phyloP scores from a whole-genome alignment of 2,329 filamentous ascomycete species.

The Drechslera avenae region DNA sequence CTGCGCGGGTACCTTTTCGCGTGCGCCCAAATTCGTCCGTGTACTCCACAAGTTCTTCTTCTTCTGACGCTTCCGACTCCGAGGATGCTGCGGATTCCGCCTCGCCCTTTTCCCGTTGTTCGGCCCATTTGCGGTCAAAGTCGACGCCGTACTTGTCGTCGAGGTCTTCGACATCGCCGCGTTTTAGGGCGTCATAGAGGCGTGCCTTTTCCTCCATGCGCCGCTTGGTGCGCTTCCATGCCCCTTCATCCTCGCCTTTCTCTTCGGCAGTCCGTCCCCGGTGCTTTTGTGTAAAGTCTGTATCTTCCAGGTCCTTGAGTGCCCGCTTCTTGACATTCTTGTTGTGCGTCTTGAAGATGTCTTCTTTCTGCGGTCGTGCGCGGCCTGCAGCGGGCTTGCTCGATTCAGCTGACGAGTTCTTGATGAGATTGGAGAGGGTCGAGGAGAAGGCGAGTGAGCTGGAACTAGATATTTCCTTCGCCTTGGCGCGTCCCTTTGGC shows the following conservation, averaged over 20 bases:
- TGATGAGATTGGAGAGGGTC: conserved; percentile 80
- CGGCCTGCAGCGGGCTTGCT: conserved; percentile 57
- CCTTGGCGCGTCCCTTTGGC: conserved; percentile 60
- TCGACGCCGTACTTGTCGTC: conserved; percentile 75
- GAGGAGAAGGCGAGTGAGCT: conserved; percentile 84
- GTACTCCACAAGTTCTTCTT: conserved; percentile 77
- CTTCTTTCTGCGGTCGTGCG: conserved; percentile 64
- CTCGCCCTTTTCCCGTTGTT: conserved; percentile 58
- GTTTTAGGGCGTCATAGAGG: conserved; percentile 86
- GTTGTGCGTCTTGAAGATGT: conserved; percentile 72
- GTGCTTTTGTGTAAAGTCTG: conserved; percentile 65
- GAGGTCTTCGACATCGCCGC: conserved; percentile 73
- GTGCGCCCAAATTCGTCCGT: conserved; percentile 91
- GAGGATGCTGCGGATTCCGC: conserved; percentile 49
- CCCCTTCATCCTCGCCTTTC: conserved; percentile 62
- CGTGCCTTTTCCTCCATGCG: conserved; percentile 91
- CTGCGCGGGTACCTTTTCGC: conserved; percentile 71
- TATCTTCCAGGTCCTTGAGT: conserved; percentile 62
- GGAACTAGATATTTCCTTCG: conserved; percentile 70
- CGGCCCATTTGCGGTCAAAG: conserved; percentile 95
- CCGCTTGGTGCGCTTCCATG: conserved; percentile 70
- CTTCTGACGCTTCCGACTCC: conserved; percentile 44
- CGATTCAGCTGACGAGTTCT: conserved; percentile 51
- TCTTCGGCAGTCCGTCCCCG: conserved; percentile 60
- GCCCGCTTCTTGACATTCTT: conserved; percentile 67